Percentiles rank a stretch among this genome's conserved stretches.
Evolutionary conservation across 2,329 filamentous ascomycete species (phyloP).

Genomic region (Colletotrichum horii): DNA sequence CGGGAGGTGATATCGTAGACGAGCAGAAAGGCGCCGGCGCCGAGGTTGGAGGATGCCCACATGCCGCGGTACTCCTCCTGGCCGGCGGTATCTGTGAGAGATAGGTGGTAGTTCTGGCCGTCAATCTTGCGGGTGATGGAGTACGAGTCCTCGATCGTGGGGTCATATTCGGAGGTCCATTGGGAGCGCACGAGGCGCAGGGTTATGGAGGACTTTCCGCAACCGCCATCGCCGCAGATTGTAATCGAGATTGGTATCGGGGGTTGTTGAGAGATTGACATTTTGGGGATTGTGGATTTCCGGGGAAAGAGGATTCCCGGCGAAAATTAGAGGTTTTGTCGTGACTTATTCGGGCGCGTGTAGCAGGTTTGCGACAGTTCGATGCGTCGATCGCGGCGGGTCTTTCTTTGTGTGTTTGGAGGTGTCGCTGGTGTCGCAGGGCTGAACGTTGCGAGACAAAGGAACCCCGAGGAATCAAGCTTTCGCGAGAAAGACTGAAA

Average conservation of each 20-base stretch:
- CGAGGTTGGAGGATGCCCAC: constrained; percentile 81
- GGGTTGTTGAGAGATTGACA: constrained; percentile 32
- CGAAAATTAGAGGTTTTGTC: not conserved
- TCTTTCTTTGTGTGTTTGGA: not conserved
- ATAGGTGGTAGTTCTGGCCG: constrained; percentile 79
- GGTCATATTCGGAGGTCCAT: constrained; percentile 86
- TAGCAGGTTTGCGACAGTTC: not conserved
- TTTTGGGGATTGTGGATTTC: not conserved
- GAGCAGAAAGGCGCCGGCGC: constrained; percentile 82
- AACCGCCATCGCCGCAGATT: constrained; percentile 85
- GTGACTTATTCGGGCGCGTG: not conserved
- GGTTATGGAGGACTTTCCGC: constrained; percentile 85
- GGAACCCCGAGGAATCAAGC: not conserved
- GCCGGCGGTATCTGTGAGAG: constrained; percentile 84
- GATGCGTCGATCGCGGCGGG: not conserved
- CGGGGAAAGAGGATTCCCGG: not conserved
- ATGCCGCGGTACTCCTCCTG: constrained; percentile 90
- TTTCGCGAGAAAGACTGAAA: not conserved
- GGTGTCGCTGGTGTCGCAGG: not conserved
- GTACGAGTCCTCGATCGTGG: constrained; percentile 85
- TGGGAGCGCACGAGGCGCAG: constrained; percentile 80
- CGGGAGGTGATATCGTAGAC: constrained; percentile 85
- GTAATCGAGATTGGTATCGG: constrained; percentile 74
- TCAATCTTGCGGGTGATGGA: constrained; percentile 81
- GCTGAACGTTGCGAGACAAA: not conserved